These are phyloP conservation scores for Hypericum perforatum DNA, from an alignment of 345 rosid species.

Conservation along the genomic window DNA sequence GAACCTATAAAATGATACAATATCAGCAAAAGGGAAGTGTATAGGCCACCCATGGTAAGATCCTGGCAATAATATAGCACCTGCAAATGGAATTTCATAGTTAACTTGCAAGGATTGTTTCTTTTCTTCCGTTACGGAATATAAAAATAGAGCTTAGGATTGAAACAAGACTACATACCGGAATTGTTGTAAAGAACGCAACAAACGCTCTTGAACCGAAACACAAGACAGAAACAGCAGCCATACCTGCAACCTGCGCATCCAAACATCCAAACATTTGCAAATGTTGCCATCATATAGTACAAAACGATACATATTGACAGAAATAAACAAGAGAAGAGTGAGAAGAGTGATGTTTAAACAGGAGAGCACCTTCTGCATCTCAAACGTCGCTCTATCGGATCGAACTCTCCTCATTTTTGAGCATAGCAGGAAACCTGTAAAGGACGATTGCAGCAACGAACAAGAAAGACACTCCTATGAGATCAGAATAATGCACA, in stretches of 20 bases:
- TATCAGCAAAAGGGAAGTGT: slow-evolving; percentile 16
- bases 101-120: background rate
- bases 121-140: background rate
- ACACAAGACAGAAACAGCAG: slow-evolving; percentile 24
- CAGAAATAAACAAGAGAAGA: background rate
- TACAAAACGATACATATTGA: background rate
- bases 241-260: slow-evolving; percentile 33
- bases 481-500: no score
- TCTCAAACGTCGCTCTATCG: slow-evolving; percentile 27
- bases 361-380: slow-evolving; percentile 23
- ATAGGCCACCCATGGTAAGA: slow-evolving; percentile 10
- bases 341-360: background rate
- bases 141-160: background rate
- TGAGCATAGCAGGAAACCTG: slow-evolving; percentile 23
- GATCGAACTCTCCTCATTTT: slow-evolving; percentile 25
- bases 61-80: slow-evolving; percentile 22
- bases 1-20: slow-evolving; percentile 30
- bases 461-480: background rate
- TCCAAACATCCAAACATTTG: background rate
- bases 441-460: background rate
- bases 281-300: background rate
- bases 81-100: slow-evolving; percentile 15
- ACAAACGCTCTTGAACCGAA: slow-evolving; percentile 28
- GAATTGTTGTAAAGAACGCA: slow-evolving; percentile 23
- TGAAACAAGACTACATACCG: slow-evolving; percentile 20